Base-by-base conservation (phyloP, 257 asterid species). In the Dorcoceras hygrometricum region DNA sequence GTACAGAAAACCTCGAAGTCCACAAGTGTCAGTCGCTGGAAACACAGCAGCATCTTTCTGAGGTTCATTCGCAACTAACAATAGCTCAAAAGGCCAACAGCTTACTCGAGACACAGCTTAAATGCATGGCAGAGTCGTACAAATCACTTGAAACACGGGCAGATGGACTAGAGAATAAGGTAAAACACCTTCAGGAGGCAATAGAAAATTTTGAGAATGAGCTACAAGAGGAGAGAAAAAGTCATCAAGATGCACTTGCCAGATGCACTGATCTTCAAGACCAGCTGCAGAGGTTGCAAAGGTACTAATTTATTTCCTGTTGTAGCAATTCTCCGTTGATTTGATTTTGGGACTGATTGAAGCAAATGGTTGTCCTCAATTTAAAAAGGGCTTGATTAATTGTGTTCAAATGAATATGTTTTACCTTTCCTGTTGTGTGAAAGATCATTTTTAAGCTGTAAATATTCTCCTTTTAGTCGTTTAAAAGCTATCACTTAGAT, bases 41-140 rank as follows among this genome's bases (percentile, higher is more conserved):
- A 78, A 88, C 89, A 1, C 95, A 86, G 73, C 80, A 75, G 69
- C 89, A 86, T 76, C 79, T 90, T 6, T 85, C 94, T 18, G 99
- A 93, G 80, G 88, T 81, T 25, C 87, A 78, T 85, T 86, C 95
- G 36, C 95, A 88, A 73, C 75, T 93, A 71, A 69, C 83, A 59
- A 85, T 94, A 27, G 89, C 95, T 66, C 88, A 86, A 70, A 90
- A 80, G 80, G 77, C 82, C 68, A 88, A 90, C 78, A 79, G 95
- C 77, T 83, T 93, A 80, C 86, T 95, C 51, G 99, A 88, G 81
- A 93, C 95, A 43, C 99, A 93, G 84, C 95, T 93, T 66, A 93
- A 88, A 75, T 93, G 99, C 80, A 93, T 93, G 99, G 95, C 96
- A 6, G 97, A 90, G 73, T 93, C 99, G 4, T 93, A 93, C 82